Percentiles rank a stretch among this genome's conserved stretches.
Evolutionary conservation across 2,329 filamentous ascomycete species (phyloP).

Genomic region (Nectriaceae sp.): DNA sequence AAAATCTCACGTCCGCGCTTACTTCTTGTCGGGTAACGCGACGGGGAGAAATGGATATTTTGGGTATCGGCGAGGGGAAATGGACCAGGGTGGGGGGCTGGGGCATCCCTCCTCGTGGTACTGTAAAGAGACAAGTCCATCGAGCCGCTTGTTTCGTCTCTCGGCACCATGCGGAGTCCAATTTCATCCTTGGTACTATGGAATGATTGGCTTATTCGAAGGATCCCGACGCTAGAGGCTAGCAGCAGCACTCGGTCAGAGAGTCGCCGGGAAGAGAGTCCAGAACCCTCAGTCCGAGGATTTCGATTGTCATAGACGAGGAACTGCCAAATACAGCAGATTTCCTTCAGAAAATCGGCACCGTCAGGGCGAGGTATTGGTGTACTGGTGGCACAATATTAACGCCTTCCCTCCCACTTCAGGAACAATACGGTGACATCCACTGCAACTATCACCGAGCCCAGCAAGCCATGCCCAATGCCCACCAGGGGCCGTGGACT

Average conservation of each 20-base stretch:
- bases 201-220: slow-evolving; percentile 6
- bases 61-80: not conserved
- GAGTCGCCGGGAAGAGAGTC: too few relatives aligned
- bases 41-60: not conserved
- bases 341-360: too few relatives aligned
- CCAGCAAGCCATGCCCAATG: not conserved
- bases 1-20: not conserved
- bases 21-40: not conserved
- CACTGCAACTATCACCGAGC: too few relatives aligned
- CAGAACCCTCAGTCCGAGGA: too few relatives aligned
- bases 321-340: too few relatives aligned
- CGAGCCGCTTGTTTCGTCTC: slow-evolving; percentile 11
- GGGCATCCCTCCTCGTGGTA: not conserved
- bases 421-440: too few relatives aligned
- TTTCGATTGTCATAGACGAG: too few relatives aligned
- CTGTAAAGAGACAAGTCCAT: not conserved
- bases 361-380: too few relatives aligned
- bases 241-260: too few relatives aligned
- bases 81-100: not conserved
- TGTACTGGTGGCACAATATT: too few relatives aligned
- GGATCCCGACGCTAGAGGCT: slow-evolving; percentile 13
- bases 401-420: too few relatives aligned
- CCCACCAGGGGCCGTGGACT: slow-evolving; percentile 3
- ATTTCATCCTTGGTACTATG: slow-evolving; percentile 1
- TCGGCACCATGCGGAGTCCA: slow-evolving; percentile 12